Percentiles rank a stretch among this genome's conserved stretches.
Evolutionary conservation across 148 eudicot species (phyloP).

Genomic region (Bassia scoparia): DNA sequence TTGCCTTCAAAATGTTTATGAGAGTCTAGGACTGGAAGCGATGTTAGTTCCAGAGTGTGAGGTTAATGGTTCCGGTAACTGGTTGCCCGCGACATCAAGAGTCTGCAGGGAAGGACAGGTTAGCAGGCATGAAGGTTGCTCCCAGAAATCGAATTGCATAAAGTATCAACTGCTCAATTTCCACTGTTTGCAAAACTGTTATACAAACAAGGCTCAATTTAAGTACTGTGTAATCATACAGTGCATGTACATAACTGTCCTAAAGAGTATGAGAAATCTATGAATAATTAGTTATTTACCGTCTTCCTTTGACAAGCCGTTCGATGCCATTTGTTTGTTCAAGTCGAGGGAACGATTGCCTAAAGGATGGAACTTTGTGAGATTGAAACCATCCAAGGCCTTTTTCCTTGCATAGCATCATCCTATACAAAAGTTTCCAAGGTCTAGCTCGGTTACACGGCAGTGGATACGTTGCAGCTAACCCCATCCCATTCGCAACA

Average conservation of each 20-base stretch:
- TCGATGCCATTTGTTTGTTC: no score
- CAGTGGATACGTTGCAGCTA: neutral
- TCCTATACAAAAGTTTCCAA: neutral
- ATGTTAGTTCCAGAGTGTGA: neutral
- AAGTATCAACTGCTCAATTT: neutral
- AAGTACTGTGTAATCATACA: no score
- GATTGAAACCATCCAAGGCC: neutral
- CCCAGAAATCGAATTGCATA: neutral
- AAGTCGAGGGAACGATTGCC: neutral
- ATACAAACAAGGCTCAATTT: no score
- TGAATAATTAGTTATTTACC: no score
- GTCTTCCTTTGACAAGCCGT: neutral
- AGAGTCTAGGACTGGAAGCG: neutral
- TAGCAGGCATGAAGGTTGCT: neutral
- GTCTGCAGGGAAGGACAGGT: neutral
- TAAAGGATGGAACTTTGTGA: neutral
- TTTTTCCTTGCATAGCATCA: no score
- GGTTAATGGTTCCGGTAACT: neutral
- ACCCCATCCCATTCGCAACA: neutral
- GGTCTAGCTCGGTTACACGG: neutral
- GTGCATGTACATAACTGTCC: neutral
- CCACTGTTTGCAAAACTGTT: neutral
- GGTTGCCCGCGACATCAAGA: neutral
- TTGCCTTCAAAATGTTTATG: neutral
- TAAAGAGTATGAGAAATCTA: no score